Base-by-base conservation (phyloP, 768 basidiomycete genomes). In the Phanerochaete sordida region DNA sequence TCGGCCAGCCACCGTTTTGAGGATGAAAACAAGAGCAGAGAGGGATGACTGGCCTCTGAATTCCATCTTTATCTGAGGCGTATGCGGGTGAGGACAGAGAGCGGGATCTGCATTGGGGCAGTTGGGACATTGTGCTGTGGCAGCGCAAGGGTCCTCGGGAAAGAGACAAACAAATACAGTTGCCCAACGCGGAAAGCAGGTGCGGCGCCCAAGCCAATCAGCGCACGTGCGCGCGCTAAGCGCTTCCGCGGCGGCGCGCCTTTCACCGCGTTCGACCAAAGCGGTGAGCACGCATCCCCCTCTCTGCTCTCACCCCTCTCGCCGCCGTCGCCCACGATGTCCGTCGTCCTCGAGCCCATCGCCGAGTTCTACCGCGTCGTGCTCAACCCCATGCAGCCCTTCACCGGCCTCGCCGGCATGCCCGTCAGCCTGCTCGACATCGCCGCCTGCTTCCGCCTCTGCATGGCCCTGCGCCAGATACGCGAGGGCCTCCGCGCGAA, bases 391-490 rank as follows among this genome's bases (percentile, higher is more conserved):
- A 71, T 88, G 37, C 78, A 84, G 0, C 86, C 86, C 0, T 87
- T 90, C 66, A 77, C 83, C 21, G 88, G 85, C 85, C 81, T 89
- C 67, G 47, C 39, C 7, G 86, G 84, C 3, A 69, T 83, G 58
- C 57, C 71, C 19, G 75, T 90, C 59, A 84, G 76, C 68, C 81
- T 86, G 0, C 77, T 93, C 30, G 91, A 92, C 70, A 68, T 91
- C 57, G 76, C 81, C 2, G 90, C 85, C 21, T 81, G 85, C 0
- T 70, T 91, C 57, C 82, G 90, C 35, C 81, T 92, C 44, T 90
- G 90, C 66, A 68, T 90, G 55, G 76, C 83, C 27, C 75, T 93
- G 35, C 81, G 90, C 0, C 88, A 90, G 70, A 72, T 91, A 28
- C 79, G 84, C 58, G 87, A 90, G 60, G 66, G 73, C 27, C 59